These are phyloP conservation scores for Discostella stelligera DNA, from an alignment of 352 stramenopile genomes.

Conservation along the genomic window DNA sequence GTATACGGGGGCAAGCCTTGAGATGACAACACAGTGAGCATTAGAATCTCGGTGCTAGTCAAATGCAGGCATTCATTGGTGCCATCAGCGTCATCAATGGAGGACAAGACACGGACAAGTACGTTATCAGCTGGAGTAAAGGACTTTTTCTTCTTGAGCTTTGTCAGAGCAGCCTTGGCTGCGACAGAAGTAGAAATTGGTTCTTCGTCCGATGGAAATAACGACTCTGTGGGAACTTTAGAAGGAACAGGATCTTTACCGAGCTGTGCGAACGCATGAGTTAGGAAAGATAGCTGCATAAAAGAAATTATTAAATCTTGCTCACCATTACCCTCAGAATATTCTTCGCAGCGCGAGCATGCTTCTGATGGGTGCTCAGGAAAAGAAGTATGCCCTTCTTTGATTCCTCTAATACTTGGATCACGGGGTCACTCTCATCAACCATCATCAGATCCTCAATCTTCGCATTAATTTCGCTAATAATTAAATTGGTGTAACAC, in stretches of 20 bases:
- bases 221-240: constrained; percentile 38
- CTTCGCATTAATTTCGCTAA: constrained; percentile 38
- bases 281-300: constrained; percentile 6
- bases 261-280: constrained; percentile 19
- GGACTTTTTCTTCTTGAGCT: constrained; percentile 51
- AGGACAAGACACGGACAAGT: constrained; percentile 45
- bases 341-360: constrained; percentile 65
- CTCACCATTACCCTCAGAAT: constrained; percentile 73
- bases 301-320: neutral
- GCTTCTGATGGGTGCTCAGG: constrained; percentile 39
- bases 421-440: constrained; percentile 25
- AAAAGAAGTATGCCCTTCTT: constrained; percentile 61
- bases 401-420: constrained; percentile 50
- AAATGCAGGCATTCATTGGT: constrained; percentile 44
- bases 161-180: constrained; percentile 42
- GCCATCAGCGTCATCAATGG: constrained; percentile 43
- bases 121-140: constrained; percentile 48
- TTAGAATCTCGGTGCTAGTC: constrained; percentile 63
- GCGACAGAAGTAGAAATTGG: constrained; percentile 16
- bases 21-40: constrained; percentile 56
- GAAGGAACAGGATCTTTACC: constrained; percentile 48
- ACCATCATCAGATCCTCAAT: constrained; percentile 28
- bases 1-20: constrained; percentile 62
- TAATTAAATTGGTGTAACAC: constrained; percentile 27
- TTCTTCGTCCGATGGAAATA: constrained; percentile 44